Percentiles rank a stretch among this genome's conserved stretches.
Conservation (phyloP, 176 grass and related monocot genomes). For the Musa itinerans region DNA sequence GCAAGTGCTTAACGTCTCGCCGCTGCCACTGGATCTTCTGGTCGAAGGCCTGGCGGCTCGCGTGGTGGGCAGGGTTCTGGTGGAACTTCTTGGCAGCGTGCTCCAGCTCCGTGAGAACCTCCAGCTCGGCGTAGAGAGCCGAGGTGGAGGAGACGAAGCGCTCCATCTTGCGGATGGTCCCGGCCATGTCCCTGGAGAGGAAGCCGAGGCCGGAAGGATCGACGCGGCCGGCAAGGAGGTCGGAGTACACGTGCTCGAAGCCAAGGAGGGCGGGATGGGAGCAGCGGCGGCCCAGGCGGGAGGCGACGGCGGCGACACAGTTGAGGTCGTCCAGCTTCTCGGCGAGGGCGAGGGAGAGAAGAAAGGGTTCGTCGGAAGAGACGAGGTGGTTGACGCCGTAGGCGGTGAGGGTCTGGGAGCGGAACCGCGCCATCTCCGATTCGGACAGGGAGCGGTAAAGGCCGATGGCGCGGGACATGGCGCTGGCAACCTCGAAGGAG, state of each 20-base stretch:
- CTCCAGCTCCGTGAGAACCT: slow-evolving; percentile 63
- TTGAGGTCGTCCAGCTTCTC: slow-evolving; percentile 84
- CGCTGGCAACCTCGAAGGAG: slow-evolving; percentile 81
- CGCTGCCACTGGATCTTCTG: slow-evolving; percentile 63
- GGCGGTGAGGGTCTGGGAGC: slow-evolving; percentile 42
- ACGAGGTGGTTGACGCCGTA: slow-evolving; percentile 58
- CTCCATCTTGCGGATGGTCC: slow-evolving; percentile 69
- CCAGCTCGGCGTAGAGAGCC: slow-evolving; percentile 58
- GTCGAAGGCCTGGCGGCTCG: slow-evolving; percentile 51
- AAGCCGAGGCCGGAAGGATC: slow-evolving; percentile 19
- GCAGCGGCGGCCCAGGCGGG: slow-evolving; percentile 72
- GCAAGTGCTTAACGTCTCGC: slow-evolving; percentile 53
- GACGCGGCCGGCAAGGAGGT: slow-evolving; percentile 62
- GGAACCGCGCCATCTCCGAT: slow-evolving; percentile 38
- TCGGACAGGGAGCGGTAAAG: slow-evolving; percentile 77
- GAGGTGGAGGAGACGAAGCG: slow-evolving; percentile 56
- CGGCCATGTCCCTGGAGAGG: slow-evolving; percentile 29
- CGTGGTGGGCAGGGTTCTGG: slow-evolving; percentile 32
- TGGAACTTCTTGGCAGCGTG: slow-evolving; percentile 52
- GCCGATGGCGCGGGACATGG: slow-evolving; percentile 63
- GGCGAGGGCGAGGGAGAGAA: slow-evolving; percentile 69
- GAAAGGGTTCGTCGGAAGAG: slow-evolving; percentile 53
- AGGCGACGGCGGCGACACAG: slow-evolving; percentile 54
- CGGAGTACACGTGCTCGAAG: slow-evolving; percentile 87
- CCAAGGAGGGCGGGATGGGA: slow-evolving; percentile 42